These are phyloP conservation scores for Colletotrichum acutatum DNA, from an alignment of 2,329 filamentous ascomycete species.

Conservation along the genomic window DNA sequence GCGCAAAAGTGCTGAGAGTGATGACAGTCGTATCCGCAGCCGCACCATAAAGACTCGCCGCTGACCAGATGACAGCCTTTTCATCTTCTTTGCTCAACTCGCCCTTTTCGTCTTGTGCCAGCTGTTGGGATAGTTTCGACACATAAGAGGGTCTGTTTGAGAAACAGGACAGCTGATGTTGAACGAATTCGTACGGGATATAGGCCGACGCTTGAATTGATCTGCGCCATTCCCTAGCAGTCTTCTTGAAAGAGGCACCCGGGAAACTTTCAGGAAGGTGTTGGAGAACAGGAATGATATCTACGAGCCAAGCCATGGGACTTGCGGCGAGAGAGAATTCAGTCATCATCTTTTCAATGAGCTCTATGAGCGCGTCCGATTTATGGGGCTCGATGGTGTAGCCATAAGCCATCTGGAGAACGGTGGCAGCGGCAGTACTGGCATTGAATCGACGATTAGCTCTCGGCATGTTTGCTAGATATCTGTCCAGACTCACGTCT, in stretches of 20 bases:
- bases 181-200: conserved; percentile 45
- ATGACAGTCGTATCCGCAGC: conserved; percentile 45
- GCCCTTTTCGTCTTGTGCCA: neutral
- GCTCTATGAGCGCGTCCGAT: conserved; percentile 42
- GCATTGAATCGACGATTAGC: neutral
- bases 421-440: conserved; percentile 21
- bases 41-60: conserved; percentile 43
- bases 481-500: conserved; percentile 25
- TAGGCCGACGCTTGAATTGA: conserved; percentile 36
- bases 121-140: conserved; percentile 39
- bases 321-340: conserved; percentile 42
- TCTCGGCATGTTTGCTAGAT: neutral
- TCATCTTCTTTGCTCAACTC: conserved; percentile 37
- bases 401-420: conserved; percentile 28
- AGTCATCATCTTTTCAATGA: conserved; percentile 44
- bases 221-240: conserved; percentile 41
- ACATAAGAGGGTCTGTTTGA: conserved; percentile 41
- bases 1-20: conserved; percentile 37
- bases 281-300: conserved; percentile 44
- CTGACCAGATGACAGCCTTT: conserved; percentile 40
- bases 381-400: conserved; percentile 44
- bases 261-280: conserved; percentile 45
- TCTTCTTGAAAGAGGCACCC: conserved; percentile 44
- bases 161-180: conserved; percentile 39
- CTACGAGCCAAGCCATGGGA: conserved; percentile 47